Base-by-base conservation (phyloP, 768 basidiomycete genomes). In the Termitomyces sp. region DNA sequence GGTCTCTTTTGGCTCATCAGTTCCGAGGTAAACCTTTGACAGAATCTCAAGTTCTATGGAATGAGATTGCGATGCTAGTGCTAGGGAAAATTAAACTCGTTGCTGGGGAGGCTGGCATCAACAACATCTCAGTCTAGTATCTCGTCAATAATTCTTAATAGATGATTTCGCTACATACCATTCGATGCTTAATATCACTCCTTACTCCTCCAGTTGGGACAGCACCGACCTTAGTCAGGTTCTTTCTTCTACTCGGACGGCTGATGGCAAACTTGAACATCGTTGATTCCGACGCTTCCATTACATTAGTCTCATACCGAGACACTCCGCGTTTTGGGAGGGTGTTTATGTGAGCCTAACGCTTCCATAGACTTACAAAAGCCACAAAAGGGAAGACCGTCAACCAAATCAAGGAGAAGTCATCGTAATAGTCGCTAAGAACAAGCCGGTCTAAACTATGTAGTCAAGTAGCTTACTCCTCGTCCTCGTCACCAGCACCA, bases 11-110 rank as follows among this genome's bases (percentile, higher is more conserved):
- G 24, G 80, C 84, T n/a, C 79, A 81, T 20, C 87, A 88, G 64
- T 86, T 92, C 69, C 83, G 87, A 49, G 83, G 84, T 7, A 87
- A 85, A 66, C 70, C 80, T 2, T 74, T 93, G 61, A 79, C 77
- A 0, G 80, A 82, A 59, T 76, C 80, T 6, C 92, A 92, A 64
- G 68, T 79, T 35, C 70, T 74, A 39, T 96, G 94, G 94, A 88
- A 87, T 68, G 87, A 89, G 36, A 68, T 91, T 8, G 89, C 87
- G 0, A 73, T 91, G 71, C 73, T 77, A 62, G 81, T 87, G 1
- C 71, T 94, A 48, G 83, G 88, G 6, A 85, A 80, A 66, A 71
- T 74, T 33, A 84, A 81, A 69, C 51, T 78, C 32, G 75, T 74
- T 60, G 72, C 76, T 39, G 71, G 74, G 46, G 51, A 60, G n/a